phyloP scores from a whole-genome alignment of 805 yeast genomes.

The Candida krabiensis region DNA sequence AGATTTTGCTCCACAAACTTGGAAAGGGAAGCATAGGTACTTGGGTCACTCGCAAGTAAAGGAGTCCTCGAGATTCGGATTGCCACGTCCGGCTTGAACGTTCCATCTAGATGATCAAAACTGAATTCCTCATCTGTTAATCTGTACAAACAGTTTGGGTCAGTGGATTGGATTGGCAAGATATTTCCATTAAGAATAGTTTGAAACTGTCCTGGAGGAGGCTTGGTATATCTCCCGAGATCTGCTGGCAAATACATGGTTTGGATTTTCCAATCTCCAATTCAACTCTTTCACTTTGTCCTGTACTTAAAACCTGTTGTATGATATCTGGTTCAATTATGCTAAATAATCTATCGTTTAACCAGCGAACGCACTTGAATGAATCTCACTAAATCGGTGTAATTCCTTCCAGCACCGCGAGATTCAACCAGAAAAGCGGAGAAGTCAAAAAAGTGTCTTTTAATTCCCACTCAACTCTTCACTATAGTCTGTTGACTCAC shows the following conservation, averaged over 20 bases:
- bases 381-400: too few species aligned
- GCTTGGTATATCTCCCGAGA: slow-evolving; percentile 23
- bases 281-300: too few species aligned
- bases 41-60: slow-evolving; percentile 40
- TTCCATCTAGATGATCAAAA: slow-evolving; percentile 33
- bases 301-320: too few species aligned
- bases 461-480: too few species aligned
- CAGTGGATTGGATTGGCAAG: slow-evolving; percentile 35
- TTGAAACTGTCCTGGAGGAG: slow-evolving; percentile 27
- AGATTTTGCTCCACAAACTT: slow-evolving; percentile 47
- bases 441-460: too few species aligned
- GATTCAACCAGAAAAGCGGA: too few species aligned
- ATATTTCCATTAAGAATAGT: slow-evolving; percentile 29
- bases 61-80: slow-evolving; percentile 38
- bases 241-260: slow-evolving; percentile 36
- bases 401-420: too few species aligned
- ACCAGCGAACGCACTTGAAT: too few species aligned
- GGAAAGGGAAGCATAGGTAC: slow-evolving; percentile 53
- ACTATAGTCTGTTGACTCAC: too few species aligned
- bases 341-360: too few species aligned
- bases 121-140: slow-evolving; percentile 31
- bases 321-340: too few species aligned
- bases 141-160: slow-evolving; percentile 33
- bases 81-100: slow-evolving; percentile 31
- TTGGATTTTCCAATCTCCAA: too few species aligned